Evolutionary conservation across 2,329 filamentous ascomycete genomes (phyloP), one percentile per base, ranked within the genome.

Genomic region (Paracamarosporium sp.): DNA sequence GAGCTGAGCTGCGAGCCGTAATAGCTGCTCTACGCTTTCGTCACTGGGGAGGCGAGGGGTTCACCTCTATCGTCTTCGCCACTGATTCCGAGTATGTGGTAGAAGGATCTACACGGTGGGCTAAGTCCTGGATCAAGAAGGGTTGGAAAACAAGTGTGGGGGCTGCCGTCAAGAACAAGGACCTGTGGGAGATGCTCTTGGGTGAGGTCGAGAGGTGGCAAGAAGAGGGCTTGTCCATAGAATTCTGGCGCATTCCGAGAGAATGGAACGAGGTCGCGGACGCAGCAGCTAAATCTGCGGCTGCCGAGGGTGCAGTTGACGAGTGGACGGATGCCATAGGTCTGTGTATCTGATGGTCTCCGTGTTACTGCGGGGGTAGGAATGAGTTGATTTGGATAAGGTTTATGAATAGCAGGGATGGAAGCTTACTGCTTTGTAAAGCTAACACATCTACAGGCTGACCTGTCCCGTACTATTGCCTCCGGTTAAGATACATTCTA

Each of bases 1-100:
- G 84, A 4, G 85, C 85, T 3, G 82, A 86, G 66, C 78, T 87
- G 6, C 84, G 83, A 13, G 84, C 83, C 5, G 81, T 81, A 5
- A 80, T 85, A 45, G 81, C 77, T 5, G 85, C 80, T 4, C 74
- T 86, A 24, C 73, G 78, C 27, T 80, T 76, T 61, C 71, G 77
- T 2, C 8, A 66, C 59, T 85, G 82, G 83, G n/a, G 13, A 0
- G 70, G 65, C 4, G 81, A 84, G 59, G 77, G 67, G 65, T 79
- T 53, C 72, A 74, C 70, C 36, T 69, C 68, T 1, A 5, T 86
- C 2, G 80, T 85, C 35, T 78, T 87, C 56, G 84, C 83, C 2
- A 85, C 83, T 0, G 82, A 87, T 64, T 85, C 82, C 0, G 75
- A 78, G 27, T 86, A 86, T 62, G 80, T 83, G 5, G 77, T 79